Conservation (phyloP, 129 eudicot genomes). For the Oenanthe sinensis region DNA sequence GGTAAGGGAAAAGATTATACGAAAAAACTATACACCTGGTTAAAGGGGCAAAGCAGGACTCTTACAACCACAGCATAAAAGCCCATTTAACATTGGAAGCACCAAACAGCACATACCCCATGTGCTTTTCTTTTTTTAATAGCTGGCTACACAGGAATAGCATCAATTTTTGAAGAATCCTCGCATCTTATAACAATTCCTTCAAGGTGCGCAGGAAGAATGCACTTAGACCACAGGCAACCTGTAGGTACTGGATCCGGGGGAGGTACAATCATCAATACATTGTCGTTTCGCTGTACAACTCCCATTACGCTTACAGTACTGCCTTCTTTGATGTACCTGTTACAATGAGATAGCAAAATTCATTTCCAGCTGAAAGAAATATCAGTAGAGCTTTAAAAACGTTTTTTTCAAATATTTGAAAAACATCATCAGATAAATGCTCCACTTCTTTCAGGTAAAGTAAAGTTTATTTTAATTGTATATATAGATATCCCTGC, state of each 20-base stretch:
- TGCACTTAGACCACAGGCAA: slow-evolving; percentile 8
- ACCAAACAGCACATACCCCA: background rate
- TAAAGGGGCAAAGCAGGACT: background rate
- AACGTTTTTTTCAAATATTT: background rate
- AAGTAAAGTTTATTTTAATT: background rate
- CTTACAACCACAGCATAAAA: background rate
- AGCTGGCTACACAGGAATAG: slow-evolving; percentile 5
- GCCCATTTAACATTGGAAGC: background rate
- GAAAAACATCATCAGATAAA: background rate
- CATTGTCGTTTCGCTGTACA: slow-evolving; percentile 8
- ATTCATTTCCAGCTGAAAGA: background rate
- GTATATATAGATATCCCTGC: background rate
- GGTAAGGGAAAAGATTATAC: background rate
- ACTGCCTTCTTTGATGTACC: slow-evolving; percentile 14
- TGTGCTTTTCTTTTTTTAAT: background rate
- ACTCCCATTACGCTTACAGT: slow-evolving; percentile 12
- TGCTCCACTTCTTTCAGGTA: background rate
- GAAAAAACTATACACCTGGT: slow-evolving; percentile 11
- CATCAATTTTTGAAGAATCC: slow-evolving; percentile 4
- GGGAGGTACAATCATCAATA: slow-evolving; percentile 7
- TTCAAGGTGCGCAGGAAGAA: slow-evolving; percentile 8
- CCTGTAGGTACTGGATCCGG: slow-evolving; percentile 8
- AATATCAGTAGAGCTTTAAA: background rate
- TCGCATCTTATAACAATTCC: slow-evolving; percentile 11
- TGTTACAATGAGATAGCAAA: background rate